Base-by-base conservation (phyloP, 768 basidiomycete genomes). In the Cyclocybe cylindracea region DNA sequence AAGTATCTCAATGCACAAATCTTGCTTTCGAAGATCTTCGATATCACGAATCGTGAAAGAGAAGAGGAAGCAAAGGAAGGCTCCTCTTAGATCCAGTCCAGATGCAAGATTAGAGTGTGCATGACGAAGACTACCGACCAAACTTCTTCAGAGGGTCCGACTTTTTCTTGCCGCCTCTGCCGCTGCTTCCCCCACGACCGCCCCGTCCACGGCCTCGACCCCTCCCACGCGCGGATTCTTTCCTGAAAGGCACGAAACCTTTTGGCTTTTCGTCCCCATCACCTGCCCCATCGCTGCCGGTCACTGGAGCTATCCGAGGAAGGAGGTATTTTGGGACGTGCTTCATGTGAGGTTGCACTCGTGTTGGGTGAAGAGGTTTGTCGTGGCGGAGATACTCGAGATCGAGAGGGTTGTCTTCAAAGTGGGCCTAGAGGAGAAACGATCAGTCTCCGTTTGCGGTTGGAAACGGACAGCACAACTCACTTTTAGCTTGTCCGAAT, bases 401-500 rank as follows among this genome's bases (percentile, higher is more conserved):
- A 64, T 98, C 95, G 7, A 91, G 76, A 1, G 96, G 96, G 64
- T 98, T 94, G 63, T 98, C 94, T 63, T 98, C 94, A 56, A 99
- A 98, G 69, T 98, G 96, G 5, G 94, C 93, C 95, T 98, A 61
- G n/a, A 36, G 43, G 35, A 49, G 18, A 38, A 47, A 39, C n/a
- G 39, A 10, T 13, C 18, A 13, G 32, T 33, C 5, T 31, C 11
- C 46, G 19, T 14, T 32, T 14, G 43, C 16, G 13, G 10, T 42
- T 42, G 14, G 4, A 19, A 31, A 34, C n/a, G 10, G 10, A 31
- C 16, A 11, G 7, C 29, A 4, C 5, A 10, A 46, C 81, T 34
- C 52, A 94, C 95, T 83, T 98, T 98, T 43, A 98, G 82, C 70
- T 95, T 98, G 62, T 96, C 94, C 39, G 93, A 95, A 66, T 97